Conservation (phyloP, 345 rosid genomes). For the Eucalyptus marginata region DNA sequence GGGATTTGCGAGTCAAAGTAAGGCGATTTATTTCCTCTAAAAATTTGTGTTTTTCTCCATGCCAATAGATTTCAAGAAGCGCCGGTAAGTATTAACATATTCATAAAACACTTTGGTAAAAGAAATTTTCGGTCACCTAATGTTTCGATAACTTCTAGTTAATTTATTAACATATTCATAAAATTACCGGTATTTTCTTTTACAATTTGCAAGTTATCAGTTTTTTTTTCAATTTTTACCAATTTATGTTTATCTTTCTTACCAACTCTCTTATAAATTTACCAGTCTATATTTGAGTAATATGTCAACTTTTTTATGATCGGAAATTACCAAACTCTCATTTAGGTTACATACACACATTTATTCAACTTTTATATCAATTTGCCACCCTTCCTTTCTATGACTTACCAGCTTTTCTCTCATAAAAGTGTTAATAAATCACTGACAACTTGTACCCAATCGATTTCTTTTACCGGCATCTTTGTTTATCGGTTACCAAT, state of each 20-base stretch:
- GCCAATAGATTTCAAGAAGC: neutral
- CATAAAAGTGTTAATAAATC: neutral
- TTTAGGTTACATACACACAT: neutral
- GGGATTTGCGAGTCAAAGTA: neutral
- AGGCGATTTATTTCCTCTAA: neutral
- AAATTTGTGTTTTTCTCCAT: neutral
- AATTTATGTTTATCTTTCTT: neutral
- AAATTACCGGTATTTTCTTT: neutral
- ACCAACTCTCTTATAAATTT: too few species aligned
- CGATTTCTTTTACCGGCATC: too few species aligned
- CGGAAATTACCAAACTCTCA: neutral
- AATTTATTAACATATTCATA: neutral
- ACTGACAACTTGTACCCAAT: neutral
- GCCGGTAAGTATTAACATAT: neutral
- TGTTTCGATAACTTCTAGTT: neutral
- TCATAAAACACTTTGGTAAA: neutral
- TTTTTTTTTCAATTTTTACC: neutral
- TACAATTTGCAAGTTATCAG: neutral
- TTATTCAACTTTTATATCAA: neutral
- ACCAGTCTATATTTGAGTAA: neutral
- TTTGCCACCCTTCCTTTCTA: neutral
- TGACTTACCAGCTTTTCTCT: fast-evolving
- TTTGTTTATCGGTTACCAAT: too few species aligned
- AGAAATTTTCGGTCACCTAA: fast-evolving
- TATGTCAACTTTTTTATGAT: neutral